A percentile compares a stretch with the other conserved stretches of the same genome.
These are phyloP conservation scores for Conidiobolus incongruus DNA, from an alignment of 371 early-diverging fungal species.

Conservation along the genomic window DNA sequence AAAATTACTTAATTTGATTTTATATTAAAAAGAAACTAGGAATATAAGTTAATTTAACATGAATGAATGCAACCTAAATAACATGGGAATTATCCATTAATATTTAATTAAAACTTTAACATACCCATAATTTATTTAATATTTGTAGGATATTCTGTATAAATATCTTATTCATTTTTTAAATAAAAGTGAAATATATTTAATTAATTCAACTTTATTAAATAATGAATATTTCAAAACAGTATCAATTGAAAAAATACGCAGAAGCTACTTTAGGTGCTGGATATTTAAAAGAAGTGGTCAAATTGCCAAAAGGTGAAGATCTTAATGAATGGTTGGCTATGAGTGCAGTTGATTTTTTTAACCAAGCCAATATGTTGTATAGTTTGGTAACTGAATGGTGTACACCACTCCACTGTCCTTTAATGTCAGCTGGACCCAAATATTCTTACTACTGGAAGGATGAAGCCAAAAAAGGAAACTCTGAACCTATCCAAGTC, in stretches of 20 bases:
- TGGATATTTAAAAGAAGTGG: slow-evolving; percentile 42
- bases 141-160: too few relatives aligned
- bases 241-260: slow-evolving; percentile 29
- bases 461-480: slow-evolving; percentile 40
- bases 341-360: slow-evolving; percentile 76
- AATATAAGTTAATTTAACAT: too few relatives aligned
- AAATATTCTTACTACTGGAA: slow-evolving; percentile 65
- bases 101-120: too few relatives aligned
- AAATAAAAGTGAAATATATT: too few relatives aligned
- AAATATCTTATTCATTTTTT: too few relatives aligned
- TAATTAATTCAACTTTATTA: too few relatives aligned
- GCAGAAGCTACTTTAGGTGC: slow-evolving; percentile 47
- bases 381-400: slow-evolving; percentile 65
- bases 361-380: slow-evolving; percentile 75
- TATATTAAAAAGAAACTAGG: too few relatives aligned
- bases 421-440: slow-evolving; percentile 69
- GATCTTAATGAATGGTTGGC: slow-evolving; percentile 74
- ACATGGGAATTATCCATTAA: too few relatives aligned
- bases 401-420: slow-evolving; percentile 55
- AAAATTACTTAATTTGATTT: too few relatives aligned
- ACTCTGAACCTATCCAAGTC: slow-evolving; percentile 37
- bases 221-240: slow-evolving; percentile 15
- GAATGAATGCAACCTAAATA: too few relatives aligned
- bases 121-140: too few relatives aligned
- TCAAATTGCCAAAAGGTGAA: slow-evolving; percentile 64